Evolutionary conservation across 345 rosid genomes (phyloP).

Genomic region (Pugionium dolabratum): DNA sequence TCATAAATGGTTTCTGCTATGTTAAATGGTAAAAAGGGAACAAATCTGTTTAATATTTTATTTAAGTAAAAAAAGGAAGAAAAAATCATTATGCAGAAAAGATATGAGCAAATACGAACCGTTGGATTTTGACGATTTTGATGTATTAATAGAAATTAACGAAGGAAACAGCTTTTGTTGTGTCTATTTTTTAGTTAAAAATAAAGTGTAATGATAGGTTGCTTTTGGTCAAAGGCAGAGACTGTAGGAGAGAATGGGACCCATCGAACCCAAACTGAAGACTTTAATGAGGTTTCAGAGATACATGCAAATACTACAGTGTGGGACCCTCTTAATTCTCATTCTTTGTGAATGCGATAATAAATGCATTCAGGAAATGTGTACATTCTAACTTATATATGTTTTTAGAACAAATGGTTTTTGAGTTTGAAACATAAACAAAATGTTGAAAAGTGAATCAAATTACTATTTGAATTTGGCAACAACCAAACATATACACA

Average conservation of each 20-base stretch:
- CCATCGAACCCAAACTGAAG: slow-evolving; percentile 27
- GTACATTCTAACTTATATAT: slow-evolving; percentile 12
- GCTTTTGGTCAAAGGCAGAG: slow-evolving; percentile 46
- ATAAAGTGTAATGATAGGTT: slow-evolving; percentile 36
- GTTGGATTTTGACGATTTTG: slow-evolving; percentile 25
- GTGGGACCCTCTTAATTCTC: slow-evolving; percentile 20
- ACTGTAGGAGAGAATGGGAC: slow-evolving; percentile 34
- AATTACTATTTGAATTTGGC: background rate
- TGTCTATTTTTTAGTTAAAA: background rate
- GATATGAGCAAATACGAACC: slow-evolving; percentile 19
- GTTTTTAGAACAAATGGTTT: slow-evolving; percentile 25
- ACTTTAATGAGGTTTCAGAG: slow-evolving; percentile 39
- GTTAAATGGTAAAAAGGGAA: slow-evolving; percentile 25
- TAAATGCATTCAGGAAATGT: slow-evolving; percentile 15
- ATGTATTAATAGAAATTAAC: slow-evolving; percentile 22
- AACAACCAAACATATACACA: too few relatives aligned
- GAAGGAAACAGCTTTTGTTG: slow-evolving; percentile 38
- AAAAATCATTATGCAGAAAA: slow-evolving; percentile 16
- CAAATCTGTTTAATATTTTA: background rate
- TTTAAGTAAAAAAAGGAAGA: slow-evolving; percentile 5
- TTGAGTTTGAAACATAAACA: slow-evolving; percentile 10
- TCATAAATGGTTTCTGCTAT: slow-evolving; percentile 22
- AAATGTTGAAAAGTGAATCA: background rate
- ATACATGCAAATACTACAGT: slow-evolving; percentile 34
- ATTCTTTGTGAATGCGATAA: slow-evolving; percentile 10